These are phyloP conservation scores for Lepidium sativum DNA, from an alignment of 345 rosid species.

Conservation along the genomic window DNA sequence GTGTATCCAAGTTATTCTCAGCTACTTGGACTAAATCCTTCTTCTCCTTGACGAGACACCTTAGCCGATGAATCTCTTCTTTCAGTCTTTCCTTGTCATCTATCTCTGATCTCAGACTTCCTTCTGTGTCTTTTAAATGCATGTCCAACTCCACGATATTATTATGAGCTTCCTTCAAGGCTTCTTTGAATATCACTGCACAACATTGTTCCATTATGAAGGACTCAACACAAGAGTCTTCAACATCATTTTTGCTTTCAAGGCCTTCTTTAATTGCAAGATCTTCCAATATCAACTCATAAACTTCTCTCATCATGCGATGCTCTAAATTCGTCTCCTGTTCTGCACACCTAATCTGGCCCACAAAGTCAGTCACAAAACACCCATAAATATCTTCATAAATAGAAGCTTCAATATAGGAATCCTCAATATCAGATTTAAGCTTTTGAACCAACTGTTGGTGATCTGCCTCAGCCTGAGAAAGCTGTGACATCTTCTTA, in stretches of 20 bases:
- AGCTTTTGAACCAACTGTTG: slow-evolving; percentile 33
- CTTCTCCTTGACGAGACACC: slow-evolving; percentile 34
- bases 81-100: slow-evolving; percentile 47
- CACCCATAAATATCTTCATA: slow-evolving; percentile 42
- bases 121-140: slow-evolving; percentile 39
- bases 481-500: slow-evolving; percentile 34
- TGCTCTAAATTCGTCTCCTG: slow-evolving; percentile 34
- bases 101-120: slow-evolving; percentile 27
- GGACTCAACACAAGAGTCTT: slow-evolving; percentile 43
- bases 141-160: slow-evolving; percentile 33
- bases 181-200: slow-evolving; percentile 35
- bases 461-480: slow-evolving; percentile 36
- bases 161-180: slow-evolving; percentile 57
- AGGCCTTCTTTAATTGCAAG: slow-evolving; percentile 25
- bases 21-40: slow-evolving; percentile 37
- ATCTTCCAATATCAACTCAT: slow-evolving; percentile 34
- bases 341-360: slow-evolving; percentile 25
- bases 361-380: slow-evolving; percentile 34
- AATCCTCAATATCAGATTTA: slow-evolving; percentile 38
- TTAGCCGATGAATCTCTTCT: slow-evolving; percentile 29
- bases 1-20: slow-evolving; percentile 31
- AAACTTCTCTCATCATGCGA: slow-evolving; percentile 26
- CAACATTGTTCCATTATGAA: slow-evolving; percentile 34
- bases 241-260: slow-evolving; percentile 28
- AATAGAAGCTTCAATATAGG: slow-evolving; percentile 42